Evolutionary conservation across 805 yeast species (phyloP).

Genomic region (Maudiozyma pseudohumilis): DNA sequence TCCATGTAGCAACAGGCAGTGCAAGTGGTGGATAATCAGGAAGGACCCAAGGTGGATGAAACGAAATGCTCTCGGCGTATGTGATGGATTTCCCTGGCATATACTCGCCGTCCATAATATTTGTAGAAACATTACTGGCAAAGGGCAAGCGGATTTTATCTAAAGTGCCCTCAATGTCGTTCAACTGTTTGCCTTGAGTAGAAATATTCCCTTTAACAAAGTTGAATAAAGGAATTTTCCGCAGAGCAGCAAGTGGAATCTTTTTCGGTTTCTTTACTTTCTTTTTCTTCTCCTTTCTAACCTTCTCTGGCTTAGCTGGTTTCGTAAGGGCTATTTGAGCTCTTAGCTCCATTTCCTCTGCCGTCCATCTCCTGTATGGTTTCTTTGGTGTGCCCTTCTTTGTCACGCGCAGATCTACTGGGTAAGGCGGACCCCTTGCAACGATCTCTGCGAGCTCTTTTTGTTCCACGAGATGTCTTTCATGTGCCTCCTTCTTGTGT

Average conservation of each 20-base stretch:
- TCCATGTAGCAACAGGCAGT: constrained; percentile 25
- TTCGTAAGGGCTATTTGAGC: constrained; percentile 13
- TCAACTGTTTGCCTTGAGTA: constrained; percentile 5
- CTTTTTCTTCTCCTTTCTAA: constrained; percentile 15
- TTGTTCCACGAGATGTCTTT: constrained; percentile 16
- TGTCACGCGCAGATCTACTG: constrained; percentile 23
- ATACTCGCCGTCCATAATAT: background rate
- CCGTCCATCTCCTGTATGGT: constrained; percentile 28
- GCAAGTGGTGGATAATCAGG: constrained; percentile 26
- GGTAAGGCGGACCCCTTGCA: constrained; percentile 29
- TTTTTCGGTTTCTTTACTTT: constrained; percentile 16
- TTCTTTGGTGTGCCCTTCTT: constrained; percentile 27
- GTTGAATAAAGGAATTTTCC: constrained; percentile 22
- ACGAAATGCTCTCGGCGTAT: constrained; percentile 21
- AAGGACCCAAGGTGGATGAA: constrained; percentile 29
- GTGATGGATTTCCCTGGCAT: constrained; percentile 20
- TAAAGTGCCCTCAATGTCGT: constrained; percentile 19
- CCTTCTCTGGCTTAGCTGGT: constrained; percentile 12
- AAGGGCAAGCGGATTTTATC: constrained; percentile 7
- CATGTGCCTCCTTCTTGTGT: constrained; percentile 14
- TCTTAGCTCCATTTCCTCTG: constrained; percentile 24
- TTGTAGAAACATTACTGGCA: background rate
- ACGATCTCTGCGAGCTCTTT: constrained; percentile 25
- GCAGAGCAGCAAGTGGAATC: constrained; percentile 19
- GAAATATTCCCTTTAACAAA: constrained; percentile 9